Evolutionary conservation across 352 stramenopile species (phyloP).

Genomic region (Globisporangium polare): DNA sequence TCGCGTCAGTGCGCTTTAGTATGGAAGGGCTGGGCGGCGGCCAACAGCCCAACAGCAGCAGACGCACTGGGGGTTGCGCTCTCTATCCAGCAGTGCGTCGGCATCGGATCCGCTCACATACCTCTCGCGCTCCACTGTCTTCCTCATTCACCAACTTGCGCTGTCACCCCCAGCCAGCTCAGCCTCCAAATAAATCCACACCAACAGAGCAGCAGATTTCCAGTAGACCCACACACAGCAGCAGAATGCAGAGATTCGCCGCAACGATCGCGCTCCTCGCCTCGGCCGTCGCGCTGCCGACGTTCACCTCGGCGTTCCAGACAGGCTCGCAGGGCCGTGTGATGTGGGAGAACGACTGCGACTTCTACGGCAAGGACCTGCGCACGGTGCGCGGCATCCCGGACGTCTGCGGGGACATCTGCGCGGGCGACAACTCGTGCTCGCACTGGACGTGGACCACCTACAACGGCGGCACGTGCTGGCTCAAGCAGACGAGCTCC

Average conservation of each 20-base stretch:
- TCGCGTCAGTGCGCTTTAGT: background rate
- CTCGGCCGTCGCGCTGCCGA: constrained; percentile 2
- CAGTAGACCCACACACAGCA: background rate
- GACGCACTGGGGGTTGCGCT: background rate
- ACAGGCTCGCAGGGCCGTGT: constrained; percentile 31
- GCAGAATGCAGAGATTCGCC: constrained; percentile 16
- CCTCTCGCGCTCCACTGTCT: background rate
- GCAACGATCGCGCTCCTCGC: constrained; percentile 13
- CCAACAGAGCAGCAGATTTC: background rate
- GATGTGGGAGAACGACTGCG: constrained; percentile 46
- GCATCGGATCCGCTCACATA: background rate
- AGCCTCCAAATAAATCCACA: background rate
- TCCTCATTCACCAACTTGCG: constrained; percentile 2
- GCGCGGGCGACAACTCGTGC: constrained; percentile 35
- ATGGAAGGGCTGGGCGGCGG: background rate
- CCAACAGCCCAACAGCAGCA: background rate
- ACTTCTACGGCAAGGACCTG: constrained; percentile 34
- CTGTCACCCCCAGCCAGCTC: background rate
- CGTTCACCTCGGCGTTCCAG: constrained; percentile 18
- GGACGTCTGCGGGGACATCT: constrained; percentile 31
- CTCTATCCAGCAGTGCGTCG: background rate
- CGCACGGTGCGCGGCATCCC: constrained; percentile 24
- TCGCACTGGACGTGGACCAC: constrained; percentile 61
- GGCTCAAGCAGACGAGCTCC: constrained; percentile 34
- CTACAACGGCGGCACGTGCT: constrained; percentile 52